These are phyloP conservation scores for Solanum aculeatissimum DNA, from an alignment of 305 asterid genomes.

Conservation along the genomic window DNA sequence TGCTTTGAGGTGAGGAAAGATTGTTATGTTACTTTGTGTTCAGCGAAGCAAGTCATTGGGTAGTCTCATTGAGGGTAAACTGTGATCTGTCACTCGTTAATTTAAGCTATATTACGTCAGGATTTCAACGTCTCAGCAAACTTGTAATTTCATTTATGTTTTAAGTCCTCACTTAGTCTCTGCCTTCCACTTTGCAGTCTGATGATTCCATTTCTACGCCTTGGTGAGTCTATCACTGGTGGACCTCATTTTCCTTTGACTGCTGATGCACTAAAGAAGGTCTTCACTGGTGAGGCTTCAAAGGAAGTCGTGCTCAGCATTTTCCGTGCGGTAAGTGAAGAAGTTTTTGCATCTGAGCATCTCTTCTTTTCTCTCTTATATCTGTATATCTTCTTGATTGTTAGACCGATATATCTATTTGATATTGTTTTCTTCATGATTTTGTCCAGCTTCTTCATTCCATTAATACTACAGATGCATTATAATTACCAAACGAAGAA, in stretches of 20 bases:
- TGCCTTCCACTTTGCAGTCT: slow-evolving; percentile 33
- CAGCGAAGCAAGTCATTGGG: background rate
- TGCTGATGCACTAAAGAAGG: slow-evolving; percentile 89
- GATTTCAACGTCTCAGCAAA: background rate
- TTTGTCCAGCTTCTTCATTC: background rate
- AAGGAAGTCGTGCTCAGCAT: slow-evolving; percentile 68
- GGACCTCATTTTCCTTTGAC: slow-evolving; percentile 89
- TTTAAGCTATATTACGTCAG: background rate
- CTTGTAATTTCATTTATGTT: background rate
- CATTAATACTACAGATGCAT: background rate
- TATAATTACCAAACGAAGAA: background rate
- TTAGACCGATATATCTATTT: background rate
- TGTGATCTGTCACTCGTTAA: background rate
- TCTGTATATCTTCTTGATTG: background rate
- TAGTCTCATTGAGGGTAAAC: background rate
- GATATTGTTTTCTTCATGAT: background rate
- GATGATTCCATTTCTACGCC: slow-evolving; percentile 76
- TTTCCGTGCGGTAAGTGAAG: slow-evolving; percentile 57
- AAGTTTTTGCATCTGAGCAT: background rate
- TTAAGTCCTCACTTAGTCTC: background rate
- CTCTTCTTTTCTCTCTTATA: background rate
- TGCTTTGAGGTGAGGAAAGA: background rate
- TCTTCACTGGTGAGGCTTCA: slow-evolving; percentile 85
- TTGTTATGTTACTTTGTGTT: background rate
- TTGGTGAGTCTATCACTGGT: slow-evolving; percentile 76